Evolutionary conservation across 2,329 filamentous ascomycete genomes (phyloP).

Genomic region (Fusarium xylarioides): DNA sequence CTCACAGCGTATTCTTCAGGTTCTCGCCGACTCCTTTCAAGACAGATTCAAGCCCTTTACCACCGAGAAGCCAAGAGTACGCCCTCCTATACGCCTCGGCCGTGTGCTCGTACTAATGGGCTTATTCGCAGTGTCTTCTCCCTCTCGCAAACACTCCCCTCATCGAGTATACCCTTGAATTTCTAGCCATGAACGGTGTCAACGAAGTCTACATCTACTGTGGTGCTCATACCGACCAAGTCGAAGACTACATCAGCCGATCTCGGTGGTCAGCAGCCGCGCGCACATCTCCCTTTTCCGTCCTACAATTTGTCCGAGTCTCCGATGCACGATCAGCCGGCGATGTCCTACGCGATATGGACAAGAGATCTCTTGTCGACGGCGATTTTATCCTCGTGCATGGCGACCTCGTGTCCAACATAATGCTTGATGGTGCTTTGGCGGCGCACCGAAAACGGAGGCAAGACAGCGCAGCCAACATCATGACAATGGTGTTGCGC

Average conservation of each 20-base stretch:
- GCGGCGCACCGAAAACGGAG: slow-evolving; percentile 82
- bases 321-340: slow-evolving; percentile 85
- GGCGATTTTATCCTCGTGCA: slow-evolving; percentile 94
- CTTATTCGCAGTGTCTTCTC: slow-evolving; percentile 77
- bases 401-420: slow-evolving; percentile 90
- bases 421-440: slow-evolving; percentile 82
- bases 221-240: slow-evolving; percentile 83
- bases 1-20: slow-evolving; percentile 56
- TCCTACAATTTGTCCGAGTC: slow-evolving; percentile 85
- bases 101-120: slow-evolving; percentile 28
- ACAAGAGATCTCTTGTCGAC: slow-evolving; percentile 83
- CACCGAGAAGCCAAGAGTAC: slow-evolving; percentile 85
- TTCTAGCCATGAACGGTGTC: slow-evolving; percentile 94
- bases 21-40: slow-evolving; percentile 95
- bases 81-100: slow-evolving; percentile 1
- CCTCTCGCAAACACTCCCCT: slow-evolving; percentile 92
- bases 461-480: slow-evolving; percentile 87
- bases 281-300: slow-evolving; percentile 72
- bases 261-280: slow-evolving; percentile 75
- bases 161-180: slow-evolving; percentile 98
- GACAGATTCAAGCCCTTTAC: slow-evolving; percentile 91
- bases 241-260: slow-evolving; percentile 84
- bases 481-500: slow-evolving; percentile 95
- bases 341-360: slow-evolving; percentile 93
- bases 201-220: slow-evolving; percentile 94